Percentiles rank a stretch among this genome's conserved stretches.
Conservation (phyloP, 1,284 basidiomycete species). For the Sporisorium scitamineum region DNA sequence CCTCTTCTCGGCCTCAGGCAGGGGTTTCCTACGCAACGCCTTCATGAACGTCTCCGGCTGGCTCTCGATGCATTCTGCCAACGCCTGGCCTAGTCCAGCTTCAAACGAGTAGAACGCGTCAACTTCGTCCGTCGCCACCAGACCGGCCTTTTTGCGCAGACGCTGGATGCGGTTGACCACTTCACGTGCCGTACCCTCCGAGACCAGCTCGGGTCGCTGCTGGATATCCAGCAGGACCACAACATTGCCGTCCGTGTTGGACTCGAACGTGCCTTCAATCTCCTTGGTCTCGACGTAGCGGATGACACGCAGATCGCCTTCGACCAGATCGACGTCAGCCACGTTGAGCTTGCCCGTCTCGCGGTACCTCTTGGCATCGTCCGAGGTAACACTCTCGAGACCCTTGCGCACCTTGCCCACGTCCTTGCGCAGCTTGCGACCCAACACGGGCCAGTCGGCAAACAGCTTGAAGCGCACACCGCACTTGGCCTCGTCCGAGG, state of each 20-base stretch:
- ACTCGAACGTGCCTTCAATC: slow-evolving; percentile 76
- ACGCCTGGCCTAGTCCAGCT: slow-evolving; percentile 74
- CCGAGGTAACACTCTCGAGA: slow-evolving; percentile 83
- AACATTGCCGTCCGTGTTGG: slow-evolving; percentile 92
- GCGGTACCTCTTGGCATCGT: slow-evolving; percentile 84
- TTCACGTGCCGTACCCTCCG: slow-evolving; percentile 89
- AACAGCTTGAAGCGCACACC: slow-evolving; percentile 91
- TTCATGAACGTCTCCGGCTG: slow-evolving; percentile 81
- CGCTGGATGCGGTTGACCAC: slow-evolving; percentile 95
- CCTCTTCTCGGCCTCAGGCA: slow-evolving; percentile 65
- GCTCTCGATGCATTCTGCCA: slow-evolving; percentile 79
- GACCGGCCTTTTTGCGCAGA: slow-evolving; percentile 91
- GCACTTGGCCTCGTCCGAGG: slow-evolving; percentile 84
- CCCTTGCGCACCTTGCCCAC: slow-evolving; percentile 89
- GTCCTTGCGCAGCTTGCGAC: slow-evolving; percentile 93
- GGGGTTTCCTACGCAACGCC: slow-evolving; percentile 76
- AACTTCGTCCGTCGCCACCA: slow-evolving; percentile 94
- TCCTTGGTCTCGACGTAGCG: slow-evolving; percentile 81
- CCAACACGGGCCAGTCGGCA: slow-evolving; percentile 95
- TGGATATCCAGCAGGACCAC: slow-evolving; percentile 91
- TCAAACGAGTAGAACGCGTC: slow-evolving; percentile 89
- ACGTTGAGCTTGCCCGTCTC: slow-evolving; percentile 83
- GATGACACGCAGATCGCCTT: slow-evolving; percentile 89
- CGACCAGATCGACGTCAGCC: slow-evolving; percentile 88
- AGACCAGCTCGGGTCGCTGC: slow-evolving; percentile 85